Conservation (phyloP, 352 stramenopile species). For the Phytophthora hibernalis region DNA sequence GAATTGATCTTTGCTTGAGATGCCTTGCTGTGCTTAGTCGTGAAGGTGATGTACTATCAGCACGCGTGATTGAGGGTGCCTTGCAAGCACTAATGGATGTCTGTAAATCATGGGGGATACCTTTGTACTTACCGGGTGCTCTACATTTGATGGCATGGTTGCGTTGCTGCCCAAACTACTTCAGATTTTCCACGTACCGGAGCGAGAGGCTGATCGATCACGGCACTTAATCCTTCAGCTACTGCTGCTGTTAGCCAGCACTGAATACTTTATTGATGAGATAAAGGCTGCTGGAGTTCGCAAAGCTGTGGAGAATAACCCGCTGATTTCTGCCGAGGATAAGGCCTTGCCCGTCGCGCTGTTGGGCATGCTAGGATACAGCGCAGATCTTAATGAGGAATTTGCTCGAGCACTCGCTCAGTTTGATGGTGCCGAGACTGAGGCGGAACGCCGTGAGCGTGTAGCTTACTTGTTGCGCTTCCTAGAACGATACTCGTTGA, state of each 20-base stretch:
- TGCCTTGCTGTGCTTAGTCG: slow-evolving; percentile 26
- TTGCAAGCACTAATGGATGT: slow-evolving; percentile 41
- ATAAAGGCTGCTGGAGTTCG: slow-evolving; percentile 63
- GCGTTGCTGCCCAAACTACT: slow-evolving; percentile 49
- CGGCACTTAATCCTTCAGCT: slow-evolving; percentile 60
- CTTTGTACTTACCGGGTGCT: slow-evolving; percentile 37
- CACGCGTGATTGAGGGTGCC: slow-evolving; percentile 27
- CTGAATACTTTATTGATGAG: slow-evolving; percentile 55
- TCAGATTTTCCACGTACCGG: slow-evolving; percentile 41
- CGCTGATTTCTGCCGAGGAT: slow-evolving; percentile 51
- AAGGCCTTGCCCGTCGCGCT: slow-evolving; percentile 70
- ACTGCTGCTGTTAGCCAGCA: slow-evolving; percentile 63
- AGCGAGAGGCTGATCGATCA: slow-evolving; percentile 26
- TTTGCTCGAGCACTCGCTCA: slow-evolving; percentile 55
- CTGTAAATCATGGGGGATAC: slow-evolving; percentile 38
- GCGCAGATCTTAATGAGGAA: slow-evolving; percentile 70
- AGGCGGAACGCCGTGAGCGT: slow-evolving; percentile 38
- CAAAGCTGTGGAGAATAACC: slow-evolving; percentile 64
- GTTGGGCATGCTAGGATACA: slow-evolving; percentile 73
- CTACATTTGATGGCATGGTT: slow-evolving; percentile 18
- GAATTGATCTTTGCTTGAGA: slow-evolving; percentile 23
- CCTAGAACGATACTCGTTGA: slow-evolving; percentile 66
- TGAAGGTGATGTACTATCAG: slow-evolving; percentile 9
- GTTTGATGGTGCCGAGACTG: slow-evolving; percentile 36
- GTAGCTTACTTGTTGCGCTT: slow-evolving; percentile 73